phyloP scores from a whole-genome alignment of 1,284 basidiomycete species.

The Ustilago cynodontis region DNA sequence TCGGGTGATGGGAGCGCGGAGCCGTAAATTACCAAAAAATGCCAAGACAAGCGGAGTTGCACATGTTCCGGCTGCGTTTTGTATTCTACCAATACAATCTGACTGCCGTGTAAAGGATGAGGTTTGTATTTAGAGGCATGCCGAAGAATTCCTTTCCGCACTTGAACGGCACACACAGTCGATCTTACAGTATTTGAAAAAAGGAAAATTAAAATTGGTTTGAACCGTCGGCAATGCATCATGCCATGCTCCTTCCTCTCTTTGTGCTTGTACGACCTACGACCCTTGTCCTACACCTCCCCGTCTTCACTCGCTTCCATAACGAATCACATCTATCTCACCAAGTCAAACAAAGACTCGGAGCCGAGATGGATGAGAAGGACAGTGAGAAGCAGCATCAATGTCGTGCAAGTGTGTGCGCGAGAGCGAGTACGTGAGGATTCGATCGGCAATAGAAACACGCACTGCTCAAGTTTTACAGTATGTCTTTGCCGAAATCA shows the following conservation, averaged over 20 bases:
- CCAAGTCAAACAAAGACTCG: no score
- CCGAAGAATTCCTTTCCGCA: constrained; percentile 7
- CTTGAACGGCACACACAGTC: neutral
- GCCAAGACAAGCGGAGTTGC: constrained; percentile 18
- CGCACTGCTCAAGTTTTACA: constrained; percentile 1
- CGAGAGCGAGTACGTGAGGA: no score
- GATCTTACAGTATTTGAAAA: neutral
- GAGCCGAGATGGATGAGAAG: no score
- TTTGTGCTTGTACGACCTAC: neutral
- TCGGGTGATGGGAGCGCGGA: neutral
- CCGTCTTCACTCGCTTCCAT: no score
- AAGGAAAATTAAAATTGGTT: neutral
- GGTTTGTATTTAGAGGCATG: neutral
- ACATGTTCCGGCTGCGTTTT: neutral
- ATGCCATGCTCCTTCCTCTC: neutral
- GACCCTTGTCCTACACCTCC: no score
- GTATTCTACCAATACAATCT: neutral
- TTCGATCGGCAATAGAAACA: constrained; percentile 12
- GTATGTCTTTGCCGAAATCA: constrained; percentile 10
- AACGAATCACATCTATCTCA: no score
- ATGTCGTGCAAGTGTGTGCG: no score
- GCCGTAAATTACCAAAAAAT: neutral
- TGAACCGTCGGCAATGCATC: constrained; percentile 9
- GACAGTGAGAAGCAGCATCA: no score
- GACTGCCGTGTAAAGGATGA: neutral